These are phyloP conservation scores for Cordyceps cicadae DNA, from an alignment of 2,329 filamentous ascomycete species.

Conservation along the genomic window DNA sequence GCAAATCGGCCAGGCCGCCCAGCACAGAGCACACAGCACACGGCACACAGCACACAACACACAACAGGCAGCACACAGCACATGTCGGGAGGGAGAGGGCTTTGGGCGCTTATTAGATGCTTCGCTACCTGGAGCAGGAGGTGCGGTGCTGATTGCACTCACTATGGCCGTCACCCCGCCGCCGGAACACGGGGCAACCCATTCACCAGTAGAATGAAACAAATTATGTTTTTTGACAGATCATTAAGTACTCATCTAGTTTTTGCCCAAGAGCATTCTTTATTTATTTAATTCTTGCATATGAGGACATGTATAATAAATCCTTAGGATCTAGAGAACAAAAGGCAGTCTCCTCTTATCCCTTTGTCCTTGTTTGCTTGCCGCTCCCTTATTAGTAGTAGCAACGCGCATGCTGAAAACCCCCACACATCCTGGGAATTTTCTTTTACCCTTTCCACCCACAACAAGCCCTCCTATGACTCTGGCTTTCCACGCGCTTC, in stretches of 20 bases:
- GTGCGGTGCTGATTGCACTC: too few relatives aligned
- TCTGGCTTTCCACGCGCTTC: not conserved
- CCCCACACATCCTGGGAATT: not conserved
- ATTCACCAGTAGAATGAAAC: not conserved
- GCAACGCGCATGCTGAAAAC: not conserved
- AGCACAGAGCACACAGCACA: not conserved
- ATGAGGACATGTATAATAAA: too few relatives aligned
- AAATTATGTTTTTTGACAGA: too few relatives aligned
- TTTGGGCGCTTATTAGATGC: not conserved
- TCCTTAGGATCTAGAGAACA: too few relatives aligned
- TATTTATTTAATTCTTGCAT: not conserved
- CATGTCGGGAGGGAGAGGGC: not conserved
- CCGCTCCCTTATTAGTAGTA: too few relatives aligned
- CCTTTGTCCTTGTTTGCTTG: not conserved
- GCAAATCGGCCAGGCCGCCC: not conserved
- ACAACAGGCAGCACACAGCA: not conserved
- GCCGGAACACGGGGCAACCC: not conserved
- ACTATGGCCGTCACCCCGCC: not conserved
- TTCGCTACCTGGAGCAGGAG: not conserved
- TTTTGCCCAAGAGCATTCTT: not conserved
- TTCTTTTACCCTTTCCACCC: not conserved
- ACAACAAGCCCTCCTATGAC: not conserved
- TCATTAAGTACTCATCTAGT: too few relatives aligned
- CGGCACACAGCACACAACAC: not conserved
- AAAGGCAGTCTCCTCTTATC: not conserved